Evolutionary conservation across 2,329 filamentous ascomycete genomes (phyloP), one percentile per base, ranked within the genome.

Genomic region (Hirsutella rhossiliensis): DNA sequence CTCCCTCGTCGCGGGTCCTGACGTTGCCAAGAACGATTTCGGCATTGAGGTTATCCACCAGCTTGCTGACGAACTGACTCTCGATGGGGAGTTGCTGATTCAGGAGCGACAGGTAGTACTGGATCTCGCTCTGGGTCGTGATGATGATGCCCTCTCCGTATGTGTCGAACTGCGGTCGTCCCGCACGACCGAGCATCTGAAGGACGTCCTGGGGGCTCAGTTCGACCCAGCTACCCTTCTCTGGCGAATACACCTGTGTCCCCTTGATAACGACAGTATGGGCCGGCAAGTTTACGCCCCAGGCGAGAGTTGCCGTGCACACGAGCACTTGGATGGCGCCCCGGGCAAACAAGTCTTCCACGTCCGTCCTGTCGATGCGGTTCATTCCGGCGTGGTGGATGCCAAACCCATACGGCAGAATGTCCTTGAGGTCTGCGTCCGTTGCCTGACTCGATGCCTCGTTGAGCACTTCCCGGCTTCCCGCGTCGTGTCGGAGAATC

Each of bases 211-310:
- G 92, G 12, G 92, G 92, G 57, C 89, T 96, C 43, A 98, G 67
- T 61, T 98, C 94, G 18, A 98, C 89, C 90, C 92, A 98, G 62
- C 86, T 92, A 69, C 92, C 92, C 69, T 96, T 97, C 61, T 98
- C 92, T 0, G 92, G 92, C 0, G 92, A 97, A 66, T 98, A 98
- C 18, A 98, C 84, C 58, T 95, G 88, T 1, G 92, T 98, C 44
- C 92, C 92, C 66, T 98, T 98, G 71, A 98, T 98, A 59, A 98
- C 90, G 57, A 98, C 92, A 1, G 92, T 97, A 59, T 98, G 92
- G 2, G 92, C 92, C 5, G 92, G 92, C 58, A 98, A 68, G 64
- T 98, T 98, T 59, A 98, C 92, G 78, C 92, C 92, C 92, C 92
- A 98, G 20, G 92, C 92, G 43, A 98, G 72, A n/a, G 92, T 98